Evolutionary conservation across 1,284 basidiomycete genomes (phyloP), one percentile per base, ranked within the genome.

Genomic region (Ganoderma multipileum): DNA sequence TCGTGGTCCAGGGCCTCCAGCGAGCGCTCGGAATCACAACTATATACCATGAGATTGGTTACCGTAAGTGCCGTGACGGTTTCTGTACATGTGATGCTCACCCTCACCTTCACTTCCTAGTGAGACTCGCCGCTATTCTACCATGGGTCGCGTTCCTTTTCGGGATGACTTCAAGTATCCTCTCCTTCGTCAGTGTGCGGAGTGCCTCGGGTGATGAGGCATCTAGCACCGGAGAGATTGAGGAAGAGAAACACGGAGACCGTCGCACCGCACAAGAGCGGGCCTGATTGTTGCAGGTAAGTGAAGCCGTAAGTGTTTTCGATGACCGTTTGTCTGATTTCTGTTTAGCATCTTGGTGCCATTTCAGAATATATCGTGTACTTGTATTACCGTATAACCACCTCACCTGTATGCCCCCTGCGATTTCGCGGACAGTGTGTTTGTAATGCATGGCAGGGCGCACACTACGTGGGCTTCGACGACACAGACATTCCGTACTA

Each of bases 11-110:
- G 71, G 68, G 70, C 23, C 74, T 82, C 16, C 81, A 85, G 72
- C 66, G 73, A 18, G 64, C 69, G 58, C 75, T 84, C 9, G 88
- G 88, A 5, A 72, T 82, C 14, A 83, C 84, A 6, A 77, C 82
- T 30, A 77, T 82, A 7, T 91, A 90, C 74, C 83, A 77, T 63
- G 66, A 85, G 23, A 81, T 86, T 47, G 68, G 75, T 61, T 88
- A 86, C 73, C 75, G 88, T 90, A 62, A 69, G 77, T 75, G 23
- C 11, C 36, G 30, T 30, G 55, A 33, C 38, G 18, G 33, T 58
- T 5, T 9, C 8, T 33, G 28, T 30, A 18, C n/a, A 5, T 20
- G 11, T 39, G 38, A 5, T 39, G 8, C 33, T 47, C 47, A 20
- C 28, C 20, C 62, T 54, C 61, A n/a, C 26, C 30, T 23, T 57